These are phyloP conservation scores for Ogataea nonfermentans DNA, from an alignment of 805 yeast species.

Conservation along the genomic window DNA sequence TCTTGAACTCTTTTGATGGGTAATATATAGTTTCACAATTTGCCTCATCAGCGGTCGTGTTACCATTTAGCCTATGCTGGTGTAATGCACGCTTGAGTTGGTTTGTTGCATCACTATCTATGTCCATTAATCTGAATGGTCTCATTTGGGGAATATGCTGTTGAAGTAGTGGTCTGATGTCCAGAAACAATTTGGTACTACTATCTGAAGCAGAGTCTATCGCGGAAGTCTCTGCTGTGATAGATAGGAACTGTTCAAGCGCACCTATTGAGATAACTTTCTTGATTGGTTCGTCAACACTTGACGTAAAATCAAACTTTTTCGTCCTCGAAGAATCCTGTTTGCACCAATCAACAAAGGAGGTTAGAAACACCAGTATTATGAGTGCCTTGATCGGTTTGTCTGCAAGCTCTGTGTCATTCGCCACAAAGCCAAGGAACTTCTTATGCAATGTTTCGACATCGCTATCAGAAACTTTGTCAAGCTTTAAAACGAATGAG, in stretches of 20 bases:
- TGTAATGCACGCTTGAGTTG: slow-evolving; percentile 32
- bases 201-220: slow-evolving; percentile 13
- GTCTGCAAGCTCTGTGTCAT: slow-evolving; percentile 42
- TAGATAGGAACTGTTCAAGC: slow-evolving; percentile 61
- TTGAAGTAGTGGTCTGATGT: slow-evolving; percentile 64
- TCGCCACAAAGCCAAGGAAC: slow-evolving; percentile 36
- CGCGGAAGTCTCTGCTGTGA: slow-evolving; percentile 54
- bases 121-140: slow-evolving; percentile 52
- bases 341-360: slow-evolving; percentile 70
- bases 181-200: slow-evolving; percentile 44
- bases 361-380: slow-evolving; percentile 51
- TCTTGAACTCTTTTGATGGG: slow-evolving; percentile 21
- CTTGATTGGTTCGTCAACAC: slow-evolving; percentile 58
- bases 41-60: slow-evolving; percentile 31
- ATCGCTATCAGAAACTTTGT: slow-evolving; percentile 35
- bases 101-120: slow-evolving; percentile 42
- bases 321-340: slow-evolving; percentile 39
- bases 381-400: slow-evolving; percentile 50
- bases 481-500: slow-evolving; percentile 40
- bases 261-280: slow-evolving; percentile 63
- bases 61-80: slow-evolving; percentile 26
- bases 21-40: slow-evolving; percentile 28
- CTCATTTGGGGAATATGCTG: slow-evolving; percentile 58
- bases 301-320: slow-evolving; percentile 45
- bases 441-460: slow-evolving; percentile 38